phyloP scores from a whole-genome alignment of 2,329 filamentous ascomycete genomes.

The Aureobasidium namibiae region DNA sequence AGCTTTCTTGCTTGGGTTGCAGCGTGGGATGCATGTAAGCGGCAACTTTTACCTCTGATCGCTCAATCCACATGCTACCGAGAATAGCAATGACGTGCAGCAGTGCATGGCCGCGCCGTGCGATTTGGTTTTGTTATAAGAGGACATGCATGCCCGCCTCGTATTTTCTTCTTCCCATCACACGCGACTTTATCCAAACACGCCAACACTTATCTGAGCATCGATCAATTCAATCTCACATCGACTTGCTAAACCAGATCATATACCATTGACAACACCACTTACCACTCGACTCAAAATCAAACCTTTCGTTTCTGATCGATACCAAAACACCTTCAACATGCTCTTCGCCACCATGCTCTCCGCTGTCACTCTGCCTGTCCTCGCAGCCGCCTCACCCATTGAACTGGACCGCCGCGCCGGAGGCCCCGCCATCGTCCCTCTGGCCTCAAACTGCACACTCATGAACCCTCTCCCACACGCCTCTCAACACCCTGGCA shows the following conservation, averaged over 20 bases:
- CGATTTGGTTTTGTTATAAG: background rate
- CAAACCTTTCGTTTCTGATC: background rate
- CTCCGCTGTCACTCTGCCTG: background rate
- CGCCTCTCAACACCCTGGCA: constrained; percentile 10
- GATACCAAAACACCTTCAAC: background rate
- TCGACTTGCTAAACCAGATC: background rate
- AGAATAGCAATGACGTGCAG: constrained; percentile 13
- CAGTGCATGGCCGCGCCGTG: background rate
- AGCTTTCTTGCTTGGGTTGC: background rate
- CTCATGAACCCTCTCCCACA: constrained; percentile 25
- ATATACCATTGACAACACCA: background rate
- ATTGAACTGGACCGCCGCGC: constrained; percentile 20
- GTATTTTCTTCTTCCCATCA: background rate
- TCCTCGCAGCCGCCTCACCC: constrained; percentile 9
- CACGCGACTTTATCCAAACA: background rate
- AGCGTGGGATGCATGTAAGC: background rate
- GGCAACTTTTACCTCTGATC: background rate
- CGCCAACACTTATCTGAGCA: background rate
- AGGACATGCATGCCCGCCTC: background rate
- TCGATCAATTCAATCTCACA: background rate
- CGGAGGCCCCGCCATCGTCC: constrained; percentile 26
- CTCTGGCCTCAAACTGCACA: constrained; percentile 30
- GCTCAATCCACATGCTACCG: background rate
- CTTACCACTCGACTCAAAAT: background rate
- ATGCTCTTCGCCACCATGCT: constrained; percentile 12